Base-by-base conservation (phyloP, 1,284 basidiomycete genomes). In the Puccinia coronata region DNA sequence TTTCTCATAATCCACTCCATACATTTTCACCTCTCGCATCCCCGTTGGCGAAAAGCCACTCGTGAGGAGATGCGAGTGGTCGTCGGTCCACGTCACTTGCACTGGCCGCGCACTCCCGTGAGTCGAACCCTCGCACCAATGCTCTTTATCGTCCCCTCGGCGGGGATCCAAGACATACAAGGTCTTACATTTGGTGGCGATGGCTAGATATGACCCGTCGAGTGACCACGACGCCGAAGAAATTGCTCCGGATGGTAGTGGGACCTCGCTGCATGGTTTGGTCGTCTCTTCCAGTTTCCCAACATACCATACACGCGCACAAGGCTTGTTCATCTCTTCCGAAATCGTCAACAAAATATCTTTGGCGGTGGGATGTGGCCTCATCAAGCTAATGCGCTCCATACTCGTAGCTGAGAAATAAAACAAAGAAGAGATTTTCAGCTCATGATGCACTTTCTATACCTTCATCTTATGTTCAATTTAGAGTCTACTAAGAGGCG, bases 11-110 rank as follows among this genome's bases (percentile, higher is more conserved):
- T 53, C 41, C 34, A 87, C 67, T 0, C 79, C 14, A 83, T 87
- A 87, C 9, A 88, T 83, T 65, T 86, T 85, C 65, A 88, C 84
- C 78, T 88, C 87, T 47, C 88, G 84, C 75, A 86, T 85, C 1
- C 88, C 88, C 0, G 87, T 86, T 16, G 84, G 82, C 11, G 85
- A 85, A 83, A 88, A 88, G 23, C 88, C 88, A 39, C 87, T 85
- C 5, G 85, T 85, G 34, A 88, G 78, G 25, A 89, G 63, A 77
- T 87, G 86, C 0, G 67, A 71, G 49, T 31, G 2, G 0, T 84
- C 82, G 77, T 87, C 86, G 2, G 87, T 83, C 88, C 88, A 89
- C 14, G 85, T 83, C 28, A 88, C 83, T 81, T 87, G 86, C 82
- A 87, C 87, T 0, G 86, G 85, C 9, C 88, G 84, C 8, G 87